A percentile compares a stretch with the other conserved stretches of the same genome.
These are phyloP conservation scores for Psilocybe cyanescens DNA, from an alignment of 768 basidiomycete genomes.

Conservation along the genomic window DNA sequence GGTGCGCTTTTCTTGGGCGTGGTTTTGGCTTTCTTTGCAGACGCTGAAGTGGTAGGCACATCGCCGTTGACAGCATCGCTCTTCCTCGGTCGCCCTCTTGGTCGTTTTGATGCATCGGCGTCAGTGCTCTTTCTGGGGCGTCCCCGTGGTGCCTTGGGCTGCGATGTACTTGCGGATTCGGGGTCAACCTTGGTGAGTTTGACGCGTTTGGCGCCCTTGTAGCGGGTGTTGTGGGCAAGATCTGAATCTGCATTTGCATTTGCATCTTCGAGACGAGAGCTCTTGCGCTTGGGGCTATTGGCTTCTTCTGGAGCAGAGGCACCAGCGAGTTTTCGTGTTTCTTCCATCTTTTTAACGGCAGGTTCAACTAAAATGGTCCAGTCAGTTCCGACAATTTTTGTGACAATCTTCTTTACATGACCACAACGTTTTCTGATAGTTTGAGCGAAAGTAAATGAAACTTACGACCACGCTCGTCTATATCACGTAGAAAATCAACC, in stretches of 20 bases:
- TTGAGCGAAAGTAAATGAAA: background rate
- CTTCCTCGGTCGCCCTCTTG: conserved; percentile 5
- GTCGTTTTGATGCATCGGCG: conserved; percentile 1
- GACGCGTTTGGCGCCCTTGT: conserved; percentile 29
- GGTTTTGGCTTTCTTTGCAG: conserved; percentile 2
- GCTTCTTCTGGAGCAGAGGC: conserved; percentile 2
- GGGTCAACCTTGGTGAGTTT: conserved; percentile 18
- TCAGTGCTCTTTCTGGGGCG: conserved; percentile 10
- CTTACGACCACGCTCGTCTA: conserved; percentile 27
- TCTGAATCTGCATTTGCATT: conserved; percentile 15
- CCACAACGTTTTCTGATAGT: too few species aligned
- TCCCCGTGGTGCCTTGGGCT: conserved; percentile 6
- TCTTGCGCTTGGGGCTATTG: conserved; percentile 5
- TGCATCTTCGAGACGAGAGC: conserved; percentile 11
- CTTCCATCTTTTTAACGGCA: conserved; percentile 13
- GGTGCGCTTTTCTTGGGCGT: conserved; percentile 5
- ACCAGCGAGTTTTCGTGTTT: conserved; percentile 4
- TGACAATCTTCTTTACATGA: background rate
- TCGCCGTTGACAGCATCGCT: background rate
- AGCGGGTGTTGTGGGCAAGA: conserved; percentile 28
- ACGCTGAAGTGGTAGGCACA: background rate
- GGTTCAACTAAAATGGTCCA: conserved; percentile 15
- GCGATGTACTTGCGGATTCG: background rate
- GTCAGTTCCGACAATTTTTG: background rate
- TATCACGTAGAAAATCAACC: conserved; percentile 27